Evolutionary conservation across 805 yeast genomes (phyloP).

Genomic region (Lachancea lanzarotensis): DNA sequence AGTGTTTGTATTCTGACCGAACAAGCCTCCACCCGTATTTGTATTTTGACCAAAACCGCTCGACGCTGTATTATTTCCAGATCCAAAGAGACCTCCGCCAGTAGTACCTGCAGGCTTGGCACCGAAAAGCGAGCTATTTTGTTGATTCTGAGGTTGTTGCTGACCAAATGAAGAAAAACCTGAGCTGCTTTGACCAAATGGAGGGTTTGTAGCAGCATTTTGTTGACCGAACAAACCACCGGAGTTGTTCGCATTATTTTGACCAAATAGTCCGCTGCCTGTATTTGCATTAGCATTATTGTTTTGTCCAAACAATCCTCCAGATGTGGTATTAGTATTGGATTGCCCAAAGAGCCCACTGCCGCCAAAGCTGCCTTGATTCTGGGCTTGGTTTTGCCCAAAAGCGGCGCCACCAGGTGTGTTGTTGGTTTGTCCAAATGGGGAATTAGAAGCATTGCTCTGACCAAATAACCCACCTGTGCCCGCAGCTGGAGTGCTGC

Average conservation of each 20-base stretch:
- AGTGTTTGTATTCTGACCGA: conserved; percentile 21
- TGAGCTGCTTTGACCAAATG: conserved; percentile 20
- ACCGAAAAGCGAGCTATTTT: conserved; percentile 14
- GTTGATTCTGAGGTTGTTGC: conserved; percentile 26
- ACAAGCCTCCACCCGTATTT: conserved; percentile 25
- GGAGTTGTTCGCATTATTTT: conserved; percentile 27
- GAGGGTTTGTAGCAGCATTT: conserved; percentile 7
- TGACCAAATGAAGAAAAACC: conserved; percentile 38
- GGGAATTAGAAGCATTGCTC: conserved; percentile 19
- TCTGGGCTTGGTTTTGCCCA: conserved; percentile 27
- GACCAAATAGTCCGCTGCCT: conserved; percentile 36
- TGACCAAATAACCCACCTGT: conserved; percentile 19
- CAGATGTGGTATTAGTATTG: conserved; percentile 16
- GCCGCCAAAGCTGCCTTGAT: conserved; percentile 16
- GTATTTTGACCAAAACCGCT: conserved; percentile 35
- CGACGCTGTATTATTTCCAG: conserved; percentile 21
- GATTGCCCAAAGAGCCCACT: conserved; percentile 30
- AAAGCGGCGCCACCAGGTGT: conserved; percentile 30
- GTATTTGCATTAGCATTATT: conserved; percentile 20
- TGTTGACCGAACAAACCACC: conserved; percentile 34
- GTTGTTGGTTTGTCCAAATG: conserved; percentile 26
- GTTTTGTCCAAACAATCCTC: conserved; percentile 24
- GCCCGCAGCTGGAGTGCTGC: conserved; percentile 23
- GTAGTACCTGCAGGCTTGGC: conserved; percentile 21
- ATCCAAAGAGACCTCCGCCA: conserved; percentile 40